phyloP scores from a whole-genome alignment of 2,329 filamentous ascomycete genomes.

The Aspergillus niger region DNA sequence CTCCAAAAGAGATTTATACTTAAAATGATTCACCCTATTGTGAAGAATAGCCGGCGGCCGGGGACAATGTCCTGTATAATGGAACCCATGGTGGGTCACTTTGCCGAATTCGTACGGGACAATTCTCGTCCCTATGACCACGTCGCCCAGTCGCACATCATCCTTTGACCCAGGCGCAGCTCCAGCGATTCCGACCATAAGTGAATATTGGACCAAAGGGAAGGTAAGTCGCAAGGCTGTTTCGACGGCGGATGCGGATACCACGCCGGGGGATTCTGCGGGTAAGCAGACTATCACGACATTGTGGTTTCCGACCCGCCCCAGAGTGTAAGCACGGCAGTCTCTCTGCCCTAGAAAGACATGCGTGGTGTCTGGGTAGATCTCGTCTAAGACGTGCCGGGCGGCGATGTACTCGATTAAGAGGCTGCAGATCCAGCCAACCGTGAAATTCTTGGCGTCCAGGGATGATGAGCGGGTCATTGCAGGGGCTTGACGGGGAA shows the following conservation, averaged over 20 bases:
- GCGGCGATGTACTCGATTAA: slow-evolving; percentile 21
- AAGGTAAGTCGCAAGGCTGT: slow-evolving; percentile 17
- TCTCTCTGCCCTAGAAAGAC: not conserved
- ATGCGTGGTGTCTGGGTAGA: not conserved
- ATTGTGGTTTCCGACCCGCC: slow-evolving; percentile 11
- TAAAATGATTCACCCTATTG: not conserved
- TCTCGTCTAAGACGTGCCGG: slow-evolving; percentile 17
- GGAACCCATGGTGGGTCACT: slow-evolving; percentile 10
- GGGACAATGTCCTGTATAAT: slow-evolving; percentile 14
- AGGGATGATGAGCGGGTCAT: not conserved
- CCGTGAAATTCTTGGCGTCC: slow-evolving; percentile 12
- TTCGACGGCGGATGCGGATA: slow-evolving; percentile 9
- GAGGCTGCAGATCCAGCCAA: slow-evolving; percentile 24
- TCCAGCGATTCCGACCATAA: slow-evolving; percentile 27
- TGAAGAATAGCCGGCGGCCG: slow-evolving; percentile 4
- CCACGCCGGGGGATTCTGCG: slow-evolving; percentile 7
- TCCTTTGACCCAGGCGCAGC: slow-evolving; percentile 18
- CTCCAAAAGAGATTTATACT: not conserved
- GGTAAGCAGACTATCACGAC: slow-evolving; percentile 17
- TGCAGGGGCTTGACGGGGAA: not conserved
- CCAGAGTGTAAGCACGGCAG: slow-evolving; percentile 13
- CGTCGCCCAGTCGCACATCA: slow-evolving; percentile 26
- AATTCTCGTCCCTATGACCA: slow-evolving; percentile 26
- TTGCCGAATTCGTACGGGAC: slow-evolving; percentile 27
- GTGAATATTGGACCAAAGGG: slow-evolving; percentile 13